Evolutionary conservation across 2,329 filamentous ascomycete genomes (phyloP), one percentile per base, ranked within the genome.

Genomic region (Hortaea werneckii): DNA sequence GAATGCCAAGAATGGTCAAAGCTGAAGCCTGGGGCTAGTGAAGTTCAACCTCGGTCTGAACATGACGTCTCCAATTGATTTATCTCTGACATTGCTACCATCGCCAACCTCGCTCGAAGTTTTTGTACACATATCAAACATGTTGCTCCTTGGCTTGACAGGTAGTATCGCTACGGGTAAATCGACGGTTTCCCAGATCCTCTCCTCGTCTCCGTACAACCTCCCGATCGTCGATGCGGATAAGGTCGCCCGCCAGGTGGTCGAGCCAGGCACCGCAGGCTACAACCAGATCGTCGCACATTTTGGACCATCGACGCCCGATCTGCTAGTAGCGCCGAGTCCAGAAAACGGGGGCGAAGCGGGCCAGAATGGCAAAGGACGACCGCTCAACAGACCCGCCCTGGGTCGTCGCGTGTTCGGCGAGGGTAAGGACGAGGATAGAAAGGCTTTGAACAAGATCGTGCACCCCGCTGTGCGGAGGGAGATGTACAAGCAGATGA

Each of bases 141-240:
- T 96, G 92, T 79, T 96, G 41, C 81, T 98, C 60, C 88, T 98
- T 58, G 92, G 92, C 47, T 80, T 98, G 27, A 98, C 92, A 6
- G 92, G 92, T 64, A 95, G 89, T 50, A 96, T 98, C 63, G 92
- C 92, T 50, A 98, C 92, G 5, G 92, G 92, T 65, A 98, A 98
- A 77, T 95, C 90, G 40, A 98, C 90, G 54, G 88, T 95, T 45
- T 95, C 92, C 28, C 74, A 77, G 35, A 77, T 95, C 56, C 85
- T 98, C 58, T 80, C 84, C 42, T 75, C 79, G 4, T 73, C 85
- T 5, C 92, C 90, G 0, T 85, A 95, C 73, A 83, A 79, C 50
- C 77, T 98, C 50, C 89, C 92, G 58, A 77, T 98, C 57, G 83
- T 98, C 70, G 92, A 98, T 63, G 90, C 92, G 62, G 92, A 98